Evolutionary conservation across 2,329 filamentous ascomycete genomes (phyloP).

Genomic region (Bipolaris zeicola): DNA sequence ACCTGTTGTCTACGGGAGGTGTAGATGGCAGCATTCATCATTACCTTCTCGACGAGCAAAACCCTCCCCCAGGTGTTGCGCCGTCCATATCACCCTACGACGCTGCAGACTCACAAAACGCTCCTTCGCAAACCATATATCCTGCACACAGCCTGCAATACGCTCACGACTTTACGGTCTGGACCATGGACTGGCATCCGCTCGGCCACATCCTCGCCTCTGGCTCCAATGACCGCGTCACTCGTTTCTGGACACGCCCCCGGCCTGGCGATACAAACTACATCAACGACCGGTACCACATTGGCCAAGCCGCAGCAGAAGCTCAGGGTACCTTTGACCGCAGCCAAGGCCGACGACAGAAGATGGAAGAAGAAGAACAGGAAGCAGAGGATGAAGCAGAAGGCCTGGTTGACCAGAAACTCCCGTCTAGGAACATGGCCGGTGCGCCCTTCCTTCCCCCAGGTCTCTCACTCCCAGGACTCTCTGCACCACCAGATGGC

Average conservation of each 20-base stretch:
- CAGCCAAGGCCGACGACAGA: slow-evolving; percentile 75
- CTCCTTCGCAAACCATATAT: slow-evolving; percentile 86
- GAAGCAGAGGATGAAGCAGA: slow-evolving; percentile 93
- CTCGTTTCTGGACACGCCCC: slow-evolving; percentile 92
- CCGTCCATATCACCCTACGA: slow-evolving; percentile 83
- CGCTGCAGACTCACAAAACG: slow-evolving; percentile 75
- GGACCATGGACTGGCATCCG: slow-evolving; percentile 98
- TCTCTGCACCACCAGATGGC: slow-evolving; percentile 47
- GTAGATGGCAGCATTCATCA: slow-evolving; percentile 89
- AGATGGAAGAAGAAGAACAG: slow-evolving; percentile 90
- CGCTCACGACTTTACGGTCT: slow-evolving; percentile 93
- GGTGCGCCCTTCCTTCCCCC: slow-evolving; percentile 64
- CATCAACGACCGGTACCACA: slow-evolving; percentile 90
- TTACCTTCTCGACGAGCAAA: slow-evolving; percentile 94
- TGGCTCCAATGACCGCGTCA: slow-evolving; percentile 94
- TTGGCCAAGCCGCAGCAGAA: slow-evolving; percentile 90
- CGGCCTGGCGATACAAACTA: slow-evolving; percentile 85
- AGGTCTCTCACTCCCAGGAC: slow-evolving; percentile 52
- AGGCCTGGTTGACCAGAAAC: slow-evolving; percentile 88
- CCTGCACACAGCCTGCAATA: slow-evolving; percentile 86
- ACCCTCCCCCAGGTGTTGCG: slow-evolving; percentile 75
- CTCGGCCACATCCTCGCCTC: slow-evolving; percentile 93
- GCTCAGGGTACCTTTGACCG: slow-evolving; percentile 94
- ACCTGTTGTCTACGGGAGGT: slow-evolving; percentile 86
- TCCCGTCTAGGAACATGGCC: slow-evolving; percentile 64